Base-by-base conservation (phyloP, 257 asterid genomes). In the Coffea eugenioides region DNA sequence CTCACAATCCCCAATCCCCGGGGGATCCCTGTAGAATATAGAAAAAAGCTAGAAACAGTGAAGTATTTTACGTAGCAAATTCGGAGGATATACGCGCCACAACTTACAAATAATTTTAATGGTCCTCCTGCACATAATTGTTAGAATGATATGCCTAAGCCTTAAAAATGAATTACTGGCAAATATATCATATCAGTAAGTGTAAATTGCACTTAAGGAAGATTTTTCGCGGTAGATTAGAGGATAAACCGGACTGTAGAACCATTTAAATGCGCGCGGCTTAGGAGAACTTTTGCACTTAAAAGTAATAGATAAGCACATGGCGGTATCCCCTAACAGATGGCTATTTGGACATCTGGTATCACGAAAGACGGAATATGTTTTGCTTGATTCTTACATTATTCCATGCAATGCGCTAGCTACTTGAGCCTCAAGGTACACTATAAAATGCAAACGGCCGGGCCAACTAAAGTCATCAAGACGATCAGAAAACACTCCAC, bases 261-360 rank as follows among this genome's bases (percentile, higher is more conserved):
- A 18, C 68, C 68, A 25, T 62, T 25, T n/a, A 34, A 62, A 61
- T 31, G 34, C 31, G 31, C 8, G 68, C 14, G 36, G 25, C 68
- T 62, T 62, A 62, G 68, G 68, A 34, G 3, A 62, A 8, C 10
- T 10, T n/a, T 62, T 62, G n/a, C 0, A 13, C 13, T 18, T 57
- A 67, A 45, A 67, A 45, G 39, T 20, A n/a, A 56, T 36, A 6
- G 52, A 74, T 18, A 64, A 23, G 71, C 80, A 66, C 80, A 69
- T 82, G 85, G 73, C 4, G 13, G 2, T 5, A 75, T 80, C 65
- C 83, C 84, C 61, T 41, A 34, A 76, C 9, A 73, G 25, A 69
- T 70, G 77, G 77, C 2, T 41, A 11, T 27, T 68, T 57, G 56
- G 67, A 69, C 72, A 81, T n/a, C 66, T 81, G 31, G 49, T 70